phyloP scores from a whole-genome alignment of 2,329 filamentous ascomycete species.

The Penicillium concentricum region DNA sequence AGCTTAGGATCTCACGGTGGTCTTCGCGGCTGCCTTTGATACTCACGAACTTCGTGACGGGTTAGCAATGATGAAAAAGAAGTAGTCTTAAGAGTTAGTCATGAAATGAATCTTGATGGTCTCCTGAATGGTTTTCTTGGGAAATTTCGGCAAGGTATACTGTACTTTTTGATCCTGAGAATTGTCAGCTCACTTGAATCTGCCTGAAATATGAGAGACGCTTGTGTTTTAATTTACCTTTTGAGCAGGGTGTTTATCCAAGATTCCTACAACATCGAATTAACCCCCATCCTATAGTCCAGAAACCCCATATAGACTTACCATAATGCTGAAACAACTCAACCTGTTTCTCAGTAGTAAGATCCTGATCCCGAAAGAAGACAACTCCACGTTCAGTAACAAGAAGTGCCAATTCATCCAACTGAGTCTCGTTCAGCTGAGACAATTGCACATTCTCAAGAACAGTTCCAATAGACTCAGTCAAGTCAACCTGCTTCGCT shows the following conservation, averaged over 20 bases:
- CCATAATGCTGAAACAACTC: conserved; percentile 51
- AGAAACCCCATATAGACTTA: background rate
- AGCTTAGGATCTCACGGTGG: conserved; percentile 46
- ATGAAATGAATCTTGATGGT: too few relatives aligned
- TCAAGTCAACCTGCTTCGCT: conserved; percentile 32
- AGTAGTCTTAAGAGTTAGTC: background rate
- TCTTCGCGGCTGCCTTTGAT: conserved; percentile 49
- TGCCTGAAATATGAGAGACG: too few relatives aligned
- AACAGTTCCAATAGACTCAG: conserved; percentile 41
- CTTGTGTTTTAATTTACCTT: background rate
- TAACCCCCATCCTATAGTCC: too few relatives aligned
- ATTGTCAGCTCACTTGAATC: background rate
- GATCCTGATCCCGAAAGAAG: conserved; percentile 48
- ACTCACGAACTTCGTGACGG: conserved; percentile 36
- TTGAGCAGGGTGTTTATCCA: conserved; percentile 11
- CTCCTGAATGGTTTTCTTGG: too few relatives aligned
- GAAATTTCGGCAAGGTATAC: background rate
- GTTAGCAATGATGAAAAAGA: background rate
- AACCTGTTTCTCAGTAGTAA: conserved; percentile 34
- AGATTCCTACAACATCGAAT: background rate
- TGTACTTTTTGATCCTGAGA: conserved; percentile 3
- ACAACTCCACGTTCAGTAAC: conserved; percentile 50
- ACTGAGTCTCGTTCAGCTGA: conserved; percentile 45
- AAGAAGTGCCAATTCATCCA: conserved; percentile 53
- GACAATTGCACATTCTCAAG: conserved; percentile 46